Evolutionary conservation across 73 alveolate species (phyloP), one percentile per base, ranked within the genome.

Genomic region (Stentor coeruleus): DNA sequence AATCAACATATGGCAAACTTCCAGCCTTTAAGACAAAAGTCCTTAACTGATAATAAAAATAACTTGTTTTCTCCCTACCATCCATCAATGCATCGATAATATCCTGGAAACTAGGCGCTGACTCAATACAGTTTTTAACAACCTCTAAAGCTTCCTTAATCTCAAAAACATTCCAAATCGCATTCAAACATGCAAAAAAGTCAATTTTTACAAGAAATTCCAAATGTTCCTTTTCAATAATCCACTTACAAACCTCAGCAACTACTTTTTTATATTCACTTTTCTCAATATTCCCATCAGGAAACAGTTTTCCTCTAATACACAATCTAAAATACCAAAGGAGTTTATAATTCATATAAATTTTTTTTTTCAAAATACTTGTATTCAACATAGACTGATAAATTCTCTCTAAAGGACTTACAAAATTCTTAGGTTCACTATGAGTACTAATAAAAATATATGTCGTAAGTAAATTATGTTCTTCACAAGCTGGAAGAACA

Each of bases 301-400:
- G 83, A 75, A 75, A 75, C 14, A 37, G 15, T 36, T 36, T n/a
- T 75, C 83, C 83, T n/a, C 39, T 31, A 39, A 75, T 15, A 3
- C 83, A 75, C 14, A 75, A 33, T 2, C 72, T 33, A 20, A 36
- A 75, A 40, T 75, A 75, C 83, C 83, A 75, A 20, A 75, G 6
- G 6, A 75, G 14, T 40, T 75, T 75, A 75, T 75, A 40, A 40
- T 20, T 14, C 26, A 75, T 14, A n/a, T 75, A 40, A 1, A 20
- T 28, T 38, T 75, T 75, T 15, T 31, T 6, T 38, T 14, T 38
- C 1, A 37, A 14, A 15, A 20, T 66, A n/a, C n/a, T n/a, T 1
- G 15, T 15, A 20, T 75, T 75, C 35, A n/a, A n/a, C 28, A 38
- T 6, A 1, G 37, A 20, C 14, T 31, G n/a, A 40, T 36, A 75